A percentile compares a stretch with the other conserved stretches of the same genome.
Evolutionary conservation across 345 rosid genomes (phyloP).

Genomic region (Noccaea bulbosa): DNA sequence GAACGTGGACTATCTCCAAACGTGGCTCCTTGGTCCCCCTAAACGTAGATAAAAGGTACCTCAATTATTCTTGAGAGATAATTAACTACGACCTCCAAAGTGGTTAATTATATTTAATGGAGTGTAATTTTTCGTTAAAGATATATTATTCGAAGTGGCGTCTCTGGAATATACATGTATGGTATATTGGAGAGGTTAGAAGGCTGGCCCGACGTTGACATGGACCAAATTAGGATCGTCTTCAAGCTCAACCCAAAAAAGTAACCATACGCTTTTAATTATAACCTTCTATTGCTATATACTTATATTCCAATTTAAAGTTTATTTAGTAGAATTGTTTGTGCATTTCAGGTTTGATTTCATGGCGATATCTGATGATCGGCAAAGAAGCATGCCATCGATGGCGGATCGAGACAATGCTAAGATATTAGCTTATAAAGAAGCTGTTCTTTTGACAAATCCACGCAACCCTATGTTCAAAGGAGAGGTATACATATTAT

Average conservation of each 20-base stretch:
- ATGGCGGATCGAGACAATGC: constrained; percentile 57
- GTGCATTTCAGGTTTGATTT: constrained; percentile 60
- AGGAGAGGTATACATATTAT: constrained; percentile 59
- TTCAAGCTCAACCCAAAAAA: constrained; percentile 67
- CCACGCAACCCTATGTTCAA: constrained; percentile 56
- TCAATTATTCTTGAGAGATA: neutral
- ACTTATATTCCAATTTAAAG: neutral
- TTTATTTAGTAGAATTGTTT: neutral
- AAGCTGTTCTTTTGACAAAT: constrained; percentile 81
- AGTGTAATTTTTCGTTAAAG: constrained; percentile 42
- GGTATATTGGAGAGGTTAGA: constrained; percentile 66
- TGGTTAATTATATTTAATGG: neutral
- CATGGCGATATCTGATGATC: constrained; percentile 78
- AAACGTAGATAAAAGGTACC: constrained; percentile 82
- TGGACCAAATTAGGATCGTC: constrained; percentile 85
- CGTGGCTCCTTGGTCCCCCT: constrained; percentile 58
- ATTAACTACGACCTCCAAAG: neutral
- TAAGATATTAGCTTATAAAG: constrained; percentile 64
- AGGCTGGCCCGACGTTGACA: constrained; percentile 85
- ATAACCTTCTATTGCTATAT: neutral
- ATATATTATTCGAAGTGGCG: constrained; percentile 70
- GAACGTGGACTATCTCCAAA: constrained; percentile 51
- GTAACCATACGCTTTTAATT: constrained; percentile 50
- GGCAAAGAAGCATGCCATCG: constrained; percentile 75
- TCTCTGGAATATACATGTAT: constrained; percentile 70